These are phyloP conservation scores for Beauveria scarabaeidicola DNA, from an alignment of 2,329 filamentous ascomycete species.

Conservation along the genomic window DNA sequence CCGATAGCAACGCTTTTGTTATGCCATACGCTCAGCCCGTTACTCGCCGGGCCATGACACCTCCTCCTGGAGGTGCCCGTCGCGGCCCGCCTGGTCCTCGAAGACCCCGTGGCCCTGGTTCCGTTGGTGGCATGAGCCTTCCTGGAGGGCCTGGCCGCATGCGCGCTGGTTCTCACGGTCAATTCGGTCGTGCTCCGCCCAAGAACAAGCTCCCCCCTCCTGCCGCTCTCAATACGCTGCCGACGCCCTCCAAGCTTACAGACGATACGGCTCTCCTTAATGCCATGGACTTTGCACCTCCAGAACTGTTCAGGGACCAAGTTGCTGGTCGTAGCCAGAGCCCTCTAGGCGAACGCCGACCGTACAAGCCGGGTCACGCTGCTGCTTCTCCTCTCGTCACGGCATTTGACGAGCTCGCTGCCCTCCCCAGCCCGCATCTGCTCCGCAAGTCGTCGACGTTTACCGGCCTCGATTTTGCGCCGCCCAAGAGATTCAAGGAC, in stretches of 20 bases:
- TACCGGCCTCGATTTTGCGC: slow-evolving; percentile 72
- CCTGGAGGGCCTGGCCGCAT: slow-evolving; percentile 42
- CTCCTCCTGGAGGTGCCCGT: slow-evolving; percentile 58
- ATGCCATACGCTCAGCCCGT: slow-evolving; percentile 80
- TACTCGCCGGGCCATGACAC: slow-evolving; percentile 88
- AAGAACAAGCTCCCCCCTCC: slow-evolving; percentile 59
- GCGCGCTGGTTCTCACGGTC: slow-evolving; percentile 37
- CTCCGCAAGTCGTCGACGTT: slow-evolving; percentile 73
- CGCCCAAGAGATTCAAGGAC: slow-evolving; percentile 65
- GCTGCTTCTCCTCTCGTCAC: slow-evolving; percentile 71
- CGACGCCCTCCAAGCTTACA: slow-evolving; percentile 74
- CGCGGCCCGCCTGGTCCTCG: slow-evolving; percentile 42
- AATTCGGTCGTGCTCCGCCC: slow-evolving; percentile 31
- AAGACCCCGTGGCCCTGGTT: slow-evolving; percentile 26
- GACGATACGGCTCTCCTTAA: slow-evolving; percentile 64
- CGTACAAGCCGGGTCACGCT: slow-evolving; percentile 67
- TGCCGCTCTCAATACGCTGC: slow-evolving; percentile 62
- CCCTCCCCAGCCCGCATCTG: slow-evolving; percentile 76
- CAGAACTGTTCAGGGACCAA: slow-evolving; percentile 55
- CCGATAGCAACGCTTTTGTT: slow-evolving; percentile 61
- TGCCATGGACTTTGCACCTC: slow-evolving; percentile 81
- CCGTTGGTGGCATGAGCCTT: slow-evolving; percentile 13
- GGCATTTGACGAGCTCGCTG: slow-evolving; percentile 77
- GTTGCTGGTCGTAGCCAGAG: slow-evolving; percentile 61
- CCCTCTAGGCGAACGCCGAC: slow-evolving; percentile 53